phyloP scores from a whole-genome alignment of 2,329 filamentous ascomycete species.

The Fusarium albidum region DNA sequence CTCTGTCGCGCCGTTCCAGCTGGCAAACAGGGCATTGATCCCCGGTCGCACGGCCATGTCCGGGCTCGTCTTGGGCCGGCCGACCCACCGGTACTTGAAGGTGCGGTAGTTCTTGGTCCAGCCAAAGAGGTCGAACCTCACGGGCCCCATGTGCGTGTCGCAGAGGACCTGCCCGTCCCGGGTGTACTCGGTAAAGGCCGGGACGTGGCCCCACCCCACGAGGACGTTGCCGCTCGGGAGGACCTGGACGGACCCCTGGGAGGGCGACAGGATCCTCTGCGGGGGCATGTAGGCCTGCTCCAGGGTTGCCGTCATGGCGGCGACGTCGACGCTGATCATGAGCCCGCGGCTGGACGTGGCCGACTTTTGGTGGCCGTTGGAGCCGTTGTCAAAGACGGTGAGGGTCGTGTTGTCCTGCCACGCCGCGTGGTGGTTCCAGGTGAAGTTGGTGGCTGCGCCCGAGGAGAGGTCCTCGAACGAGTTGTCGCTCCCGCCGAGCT shows the following conservation, averaged over 20 bases:
- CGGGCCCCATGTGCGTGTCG: slow-evolving; percentile 57
- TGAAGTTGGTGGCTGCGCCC: slow-evolving; percentile 49
- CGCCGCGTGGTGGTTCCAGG: slow-evolving; percentile 61
- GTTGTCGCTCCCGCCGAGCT: slow-evolving; percentile 58
- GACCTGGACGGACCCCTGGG: slow-evolving; percentile 57
- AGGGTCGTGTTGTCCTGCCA: slow-evolving; percentile 60
- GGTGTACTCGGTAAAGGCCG: slow-evolving; percentile 56
- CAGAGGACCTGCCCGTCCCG: slow-evolving; percentile 59
- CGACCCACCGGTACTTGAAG: slow-evolving; percentile 63
- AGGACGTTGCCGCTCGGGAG: slow-evolving; percentile 62
- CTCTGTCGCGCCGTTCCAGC: slow-evolving; percentile 62
- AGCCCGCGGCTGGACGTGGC: slow-evolving; percentile 36
- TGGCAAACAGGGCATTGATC: slow-evolving; percentile 52
- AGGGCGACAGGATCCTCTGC: slow-evolving; percentile 52
- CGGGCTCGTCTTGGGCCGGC: slow-evolving; percentile 46
- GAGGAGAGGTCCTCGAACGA: slow-evolving; percentile 45
- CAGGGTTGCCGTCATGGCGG: slow-evolving; percentile 39
- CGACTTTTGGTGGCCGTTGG: slow-evolving; percentile 26
- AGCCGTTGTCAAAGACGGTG: slow-evolving; percentile 50
- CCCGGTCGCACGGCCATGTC: slow-evolving; percentile 35
- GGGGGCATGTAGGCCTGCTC: slow-evolving; percentile 55
- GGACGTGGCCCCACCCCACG: slow-evolving; percentile 64
- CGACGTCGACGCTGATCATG: slow-evolving; percentile 37
- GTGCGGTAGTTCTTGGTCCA: slow-evolving; percentile 61
- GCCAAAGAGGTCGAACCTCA: slow-evolving; percentile 44